phyloP scores from a whole-genome alignment of 345 rosid genomes.

The Acer campestre region DNA sequence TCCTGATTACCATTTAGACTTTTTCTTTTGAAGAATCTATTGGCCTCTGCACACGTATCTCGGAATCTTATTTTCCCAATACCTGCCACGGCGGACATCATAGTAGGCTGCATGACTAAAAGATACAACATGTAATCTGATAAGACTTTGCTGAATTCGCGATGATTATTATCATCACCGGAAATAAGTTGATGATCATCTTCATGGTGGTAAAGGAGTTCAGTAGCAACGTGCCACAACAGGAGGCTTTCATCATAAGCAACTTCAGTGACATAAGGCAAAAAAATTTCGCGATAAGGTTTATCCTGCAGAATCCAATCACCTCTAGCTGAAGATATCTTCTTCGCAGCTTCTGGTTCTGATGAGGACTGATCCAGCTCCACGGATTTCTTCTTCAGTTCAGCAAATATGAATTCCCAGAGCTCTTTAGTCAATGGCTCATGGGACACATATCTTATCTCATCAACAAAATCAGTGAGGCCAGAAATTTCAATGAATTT shows the following conservation, averaged over 20 bases:
- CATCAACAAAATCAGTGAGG: neutral
- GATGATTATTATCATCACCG: neutral
- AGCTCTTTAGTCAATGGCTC: neutral
- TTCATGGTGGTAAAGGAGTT: conserved; percentile 37
- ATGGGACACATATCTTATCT: neutral
- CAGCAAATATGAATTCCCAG: neutral
- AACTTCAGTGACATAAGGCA: conserved; percentile 39
- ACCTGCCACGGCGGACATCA: conserved; percentile 55
- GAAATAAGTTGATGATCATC: too few relatives aligned
- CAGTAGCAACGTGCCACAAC: conserved; percentile 66
- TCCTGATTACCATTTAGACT: neutral
- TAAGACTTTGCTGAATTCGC: conserved; percentile 44
- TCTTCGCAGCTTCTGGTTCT: conserved; percentile 15
- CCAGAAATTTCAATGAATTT: neutral
- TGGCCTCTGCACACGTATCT: conserved; percentile 53
- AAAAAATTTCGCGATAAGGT: conserved; percentile 15
- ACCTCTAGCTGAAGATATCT: conserved; percentile 54
- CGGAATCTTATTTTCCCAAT: conserved; percentile 47
- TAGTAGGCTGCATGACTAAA: conserved; percentile 43
- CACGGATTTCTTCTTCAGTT: neutral
- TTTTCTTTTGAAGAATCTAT: conserved; percentile 37
- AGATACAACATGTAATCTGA: conserved; percentile 71
- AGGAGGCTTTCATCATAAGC: conserved; percentile 49
- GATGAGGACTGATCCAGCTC: too few relatives aligned
- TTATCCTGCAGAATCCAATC: conserved; percentile 46